These are phyloP conservation scores for Akebia trifoliata DNA, from an alignment of 164 flowering plant genomes.

Conservation along the genomic window DNA sequence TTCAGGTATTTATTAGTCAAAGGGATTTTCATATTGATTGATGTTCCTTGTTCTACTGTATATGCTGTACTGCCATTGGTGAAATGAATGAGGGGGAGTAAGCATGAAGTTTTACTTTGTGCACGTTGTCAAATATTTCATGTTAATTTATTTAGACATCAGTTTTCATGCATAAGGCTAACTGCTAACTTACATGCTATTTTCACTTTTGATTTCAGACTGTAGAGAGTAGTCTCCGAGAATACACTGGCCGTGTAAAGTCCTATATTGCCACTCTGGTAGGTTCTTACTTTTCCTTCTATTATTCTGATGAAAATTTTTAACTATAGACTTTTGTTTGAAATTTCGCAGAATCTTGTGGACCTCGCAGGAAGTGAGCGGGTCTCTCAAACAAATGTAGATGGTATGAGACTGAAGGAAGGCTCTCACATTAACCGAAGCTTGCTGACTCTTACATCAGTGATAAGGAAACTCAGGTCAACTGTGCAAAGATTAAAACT, in stretches of 20 bases:
- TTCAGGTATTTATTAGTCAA: too few relatives aligned
- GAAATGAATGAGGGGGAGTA: background rate
- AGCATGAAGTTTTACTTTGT: too few relatives aligned
- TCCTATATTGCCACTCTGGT: constrained; percentile 84
- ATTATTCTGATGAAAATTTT: too few relatives aligned
- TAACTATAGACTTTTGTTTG: too few relatives aligned
- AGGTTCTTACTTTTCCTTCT: constrained; percentile 12
- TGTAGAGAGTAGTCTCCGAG: constrained; percentile 71
- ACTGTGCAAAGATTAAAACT: background rate
- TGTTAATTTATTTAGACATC: too few relatives aligned
- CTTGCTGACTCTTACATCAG: constrained; percentile 55
- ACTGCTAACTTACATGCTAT: background rate
- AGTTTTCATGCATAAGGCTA: background rate
- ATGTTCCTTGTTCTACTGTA: background rate
- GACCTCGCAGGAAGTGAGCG: constrained; percentile 91
- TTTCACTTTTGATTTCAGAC: constrained; percentile 44
- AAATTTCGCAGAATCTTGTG: constrained; percentile 65
- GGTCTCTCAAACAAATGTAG: constrained; percentile 63
- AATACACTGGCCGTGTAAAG: constrained; percentile 63
- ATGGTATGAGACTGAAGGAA: constrained; percentile 66
- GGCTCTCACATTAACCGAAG: constrained; percentile 85
- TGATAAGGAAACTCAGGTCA: constrained; percentile 20
- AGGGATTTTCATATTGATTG: too few relatives aligned
- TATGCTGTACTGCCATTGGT: too few relatives aligned
- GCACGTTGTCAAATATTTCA: too few relatives aligned